phyloP scores from a whole-genome alignment of 164 flowering plant species.

The Umbilicus rupestris region DNA sequence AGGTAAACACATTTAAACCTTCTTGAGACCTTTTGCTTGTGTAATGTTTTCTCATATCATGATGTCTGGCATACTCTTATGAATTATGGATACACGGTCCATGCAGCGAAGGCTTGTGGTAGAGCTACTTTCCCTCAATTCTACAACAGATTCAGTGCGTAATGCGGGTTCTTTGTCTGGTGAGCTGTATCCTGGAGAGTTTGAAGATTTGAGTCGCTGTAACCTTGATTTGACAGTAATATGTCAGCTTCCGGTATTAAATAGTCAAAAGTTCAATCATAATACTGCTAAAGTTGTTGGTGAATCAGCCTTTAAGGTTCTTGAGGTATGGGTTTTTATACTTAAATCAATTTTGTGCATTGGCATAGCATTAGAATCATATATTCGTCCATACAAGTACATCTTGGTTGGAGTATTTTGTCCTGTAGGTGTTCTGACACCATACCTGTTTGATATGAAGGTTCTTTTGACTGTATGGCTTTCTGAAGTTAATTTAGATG shows the following conservation, averaged over 20 bases:
- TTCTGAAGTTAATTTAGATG: constrained; percentile 53
- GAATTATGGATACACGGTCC: neutral
- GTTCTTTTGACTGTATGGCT: constrained; percentile 70
- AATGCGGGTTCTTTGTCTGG: constrained; percentile 36
- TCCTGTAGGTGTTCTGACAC: neutral
- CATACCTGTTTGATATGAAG: constrained; percentile 26
- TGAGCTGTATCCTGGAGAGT: constrained; percentile 72
- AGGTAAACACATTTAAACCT: constrained; percentile 26
- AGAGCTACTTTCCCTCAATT: constrained; percentile 37
- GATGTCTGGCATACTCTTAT: neutral
- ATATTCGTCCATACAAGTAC: neutral
- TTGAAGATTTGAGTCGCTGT: constrained; percentile 38
- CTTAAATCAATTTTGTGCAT: neutral
- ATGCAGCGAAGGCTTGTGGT: constrained; percentile 54
- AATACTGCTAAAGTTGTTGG: constrained; percentile 14
- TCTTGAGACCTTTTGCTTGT: neutral
- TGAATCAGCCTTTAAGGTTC: constrained; percentile 10
- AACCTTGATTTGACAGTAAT: constrained; percentile 32
- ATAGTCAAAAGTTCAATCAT: neutral
- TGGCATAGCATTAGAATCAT: neutral
- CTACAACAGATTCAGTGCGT: constrained; percentile 21
- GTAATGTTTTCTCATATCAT: neutral
- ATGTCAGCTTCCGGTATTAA: constrained; percentile 33
- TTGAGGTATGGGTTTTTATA: neutral
- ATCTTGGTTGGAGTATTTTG: too few species aligned